Evolutionary conservation across 2,329 filamentous ascomycete species (phyloP), one percentile per base, ranked within the genome.

Genomic region (Colletotrichum abscissum): DNA sequence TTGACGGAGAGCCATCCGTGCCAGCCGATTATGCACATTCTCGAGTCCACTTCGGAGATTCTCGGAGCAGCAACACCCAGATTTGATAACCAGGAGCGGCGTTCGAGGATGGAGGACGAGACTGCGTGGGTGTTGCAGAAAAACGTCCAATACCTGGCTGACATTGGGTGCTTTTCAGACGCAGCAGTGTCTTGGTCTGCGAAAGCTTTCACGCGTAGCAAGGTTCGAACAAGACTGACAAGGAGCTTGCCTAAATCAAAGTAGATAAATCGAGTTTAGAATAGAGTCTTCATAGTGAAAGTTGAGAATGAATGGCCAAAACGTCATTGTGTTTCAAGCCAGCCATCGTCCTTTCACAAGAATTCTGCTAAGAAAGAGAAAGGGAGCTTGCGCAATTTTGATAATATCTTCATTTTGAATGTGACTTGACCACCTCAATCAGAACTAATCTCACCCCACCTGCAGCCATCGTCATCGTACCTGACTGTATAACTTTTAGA

Each of bases 21-120:
- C 58, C 58, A 42, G 33, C 58, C 33, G 30, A 60, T 60, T 33
- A 42, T 60, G 33, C 58, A 60, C 58, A 60, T 60, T 19, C 58
- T 60, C n/a, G 58, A 60, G 30, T 42, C 30, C 4, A 60, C 58
- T 60, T 60, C 58, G 8, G 33, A 60, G 1, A 33, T 60, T 42
- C 58, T 60, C 16, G n/a, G 58, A 60, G 58, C 58, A 24, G 19
- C 7, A 60, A 33, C 58, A 42, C 58, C 30, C 19, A 42, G 58
- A 16, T 60, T 60, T 42, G 33, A 60, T 42, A 19, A 60, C 12
- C 33, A 60, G 19, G 33, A 42, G 19, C 52, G 22, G 52, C 52
- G 52, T 8, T 55, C 24, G 52, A 22, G n/a, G 52, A 55, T 55
- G 52, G 52, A 55, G n/a, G n/a, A 55, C 52, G 52, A 55, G 19